Percentiles rank a stretch among this genome's conserved stretches.
Evolutionary conservation across 2,329 filamentous ascomycete genomes (phyloP).

Genomic region (Thielaviopsis punctulata): DNA sequence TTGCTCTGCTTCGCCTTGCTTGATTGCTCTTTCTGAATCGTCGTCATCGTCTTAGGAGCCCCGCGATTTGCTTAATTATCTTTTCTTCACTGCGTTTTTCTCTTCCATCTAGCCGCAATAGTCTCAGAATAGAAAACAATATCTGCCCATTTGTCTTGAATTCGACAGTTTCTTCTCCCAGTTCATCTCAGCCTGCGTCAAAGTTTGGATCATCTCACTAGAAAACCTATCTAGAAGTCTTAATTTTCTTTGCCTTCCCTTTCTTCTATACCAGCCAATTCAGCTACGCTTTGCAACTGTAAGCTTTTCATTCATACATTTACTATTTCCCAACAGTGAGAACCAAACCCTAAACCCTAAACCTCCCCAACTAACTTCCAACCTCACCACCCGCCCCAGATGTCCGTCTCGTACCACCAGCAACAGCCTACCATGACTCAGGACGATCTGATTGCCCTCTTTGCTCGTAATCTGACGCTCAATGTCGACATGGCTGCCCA

Average conservation of each 20-base stretch:
- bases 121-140: background rate
- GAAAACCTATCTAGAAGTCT: too few relatives aligned
- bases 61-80: background rate
- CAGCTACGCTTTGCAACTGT: too few relatives aligned
- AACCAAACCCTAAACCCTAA: background rate
- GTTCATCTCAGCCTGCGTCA: background rate
- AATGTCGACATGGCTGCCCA: constrained; percentile 7
- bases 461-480: constrained; percentile 7
- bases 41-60: background rate
- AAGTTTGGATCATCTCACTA: background rate
- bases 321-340: background rate
- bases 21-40: background rate
- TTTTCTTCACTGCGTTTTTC: background rate
- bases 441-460: constrained; percentile 10
- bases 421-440: background rate
- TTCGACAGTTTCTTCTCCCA: background rate
- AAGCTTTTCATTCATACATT: background rate
- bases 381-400: background rate
- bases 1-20: background rate
- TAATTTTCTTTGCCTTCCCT: too few relatives aligned
- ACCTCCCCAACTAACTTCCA: background rate
- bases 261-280: too few relatives aligned
- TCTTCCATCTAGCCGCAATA: background rate
- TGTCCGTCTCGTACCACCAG: constrained; percentile 9
- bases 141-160: background rate